Evolutionary conservation across 306 rosid species (phyloP), one percentile per base, ranked within the genome.

Genomic region (Quercus ilex): DNA sequence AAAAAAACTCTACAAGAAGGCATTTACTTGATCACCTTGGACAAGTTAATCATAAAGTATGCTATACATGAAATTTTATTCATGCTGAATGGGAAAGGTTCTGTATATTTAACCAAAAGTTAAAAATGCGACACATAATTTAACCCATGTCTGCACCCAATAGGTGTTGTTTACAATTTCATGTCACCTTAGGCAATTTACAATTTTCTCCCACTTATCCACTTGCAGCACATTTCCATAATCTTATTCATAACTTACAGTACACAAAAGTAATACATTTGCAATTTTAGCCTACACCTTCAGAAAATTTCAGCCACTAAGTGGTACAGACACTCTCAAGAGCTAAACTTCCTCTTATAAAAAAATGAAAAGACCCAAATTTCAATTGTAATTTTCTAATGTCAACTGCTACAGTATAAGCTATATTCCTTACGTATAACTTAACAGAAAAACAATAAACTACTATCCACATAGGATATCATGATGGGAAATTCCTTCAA

Each of bases 401-500:
- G 53, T 49, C 11, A 13, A 49, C 53, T 49, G 53, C 53, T 49
- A 12, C 17, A 49, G 53, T 13, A 49, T 49, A 49, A 49, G 1
- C 17, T 17, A 53, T 13, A 52, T 23, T 35, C 69, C 75, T 64
- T 56, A 56, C 3, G 74, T 31, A 68, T 43, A 79, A 62, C 30
- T 64, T 52, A 75, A 62, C 35, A 64, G 58, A 63, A 71, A 41
- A 83, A 69, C 71, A 33, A 71, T 2, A 13, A 9, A 23, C 33
- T 59, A 59, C 30, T 4, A 59, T 59, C 18, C 43, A 65, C 51
- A 63, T 35, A 19, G 46, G 46, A 63, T 63, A 46, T 25, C 10
- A 78, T 55, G 31, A 83, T 26, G 13, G 76, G 74, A 63, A 38
- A 60, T 60, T 60, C 31, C 25, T 25, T 60, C 17, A 23, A 58